phyloP scores from a whole-genome alignment of 2,329 filamentous ascomycete species.

The Tolypocladium tundrense region DNA sequence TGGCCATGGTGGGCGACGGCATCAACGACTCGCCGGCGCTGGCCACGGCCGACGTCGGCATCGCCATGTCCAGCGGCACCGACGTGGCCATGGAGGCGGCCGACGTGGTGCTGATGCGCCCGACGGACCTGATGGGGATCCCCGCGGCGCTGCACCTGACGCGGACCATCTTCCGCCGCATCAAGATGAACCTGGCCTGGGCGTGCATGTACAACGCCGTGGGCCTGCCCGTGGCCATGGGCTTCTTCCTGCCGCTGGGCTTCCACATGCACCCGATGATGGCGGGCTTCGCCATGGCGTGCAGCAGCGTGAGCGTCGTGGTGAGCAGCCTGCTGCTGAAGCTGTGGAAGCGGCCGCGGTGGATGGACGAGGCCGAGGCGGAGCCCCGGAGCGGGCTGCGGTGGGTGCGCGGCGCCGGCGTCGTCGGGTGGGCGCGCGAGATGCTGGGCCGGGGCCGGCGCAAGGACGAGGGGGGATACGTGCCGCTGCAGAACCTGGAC shows the following conservation, averaged over 20 bases:
- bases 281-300: constrained; percentile 88
- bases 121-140: constrained; percentile 86
- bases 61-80: constrained; percentile 84
- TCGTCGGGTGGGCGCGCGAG: constrained; percentile 33
- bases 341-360: constrained; percentile 72
- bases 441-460: constrained; percentile 25
- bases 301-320: constrained; percentile 83
- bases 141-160: constrained; percentile 75
- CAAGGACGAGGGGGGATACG: constrained; percentile 45
- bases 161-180: constrained; percentile 76
- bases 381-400: constrained; percentile 43
- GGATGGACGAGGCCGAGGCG: constrained; percentile 68
- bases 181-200: constrained; percentile 89
- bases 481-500: constrained; percentile 46
- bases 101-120: constrained; percentile 90
- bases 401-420: constrained; percentile 30
- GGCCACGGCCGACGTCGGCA: constrained; percentile 84
- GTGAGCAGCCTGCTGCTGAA: constrained; percentile 73
- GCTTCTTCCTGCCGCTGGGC: constrained; percentile 83
- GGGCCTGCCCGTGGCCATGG: constrained; percentile 94
- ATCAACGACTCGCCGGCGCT: constrained; percentile 97
- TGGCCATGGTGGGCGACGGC: constrained; percentile 96
- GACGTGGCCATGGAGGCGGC: constrained; percentile 98
- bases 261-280: constrained; percentile 87
- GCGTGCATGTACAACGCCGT: constrained; percentile 88